These are phyloP conservation scores for Tanozyma kutaoensis DNA, from an alignment of 805 yeast genomes.

Conservation along the genomic window DNA sequence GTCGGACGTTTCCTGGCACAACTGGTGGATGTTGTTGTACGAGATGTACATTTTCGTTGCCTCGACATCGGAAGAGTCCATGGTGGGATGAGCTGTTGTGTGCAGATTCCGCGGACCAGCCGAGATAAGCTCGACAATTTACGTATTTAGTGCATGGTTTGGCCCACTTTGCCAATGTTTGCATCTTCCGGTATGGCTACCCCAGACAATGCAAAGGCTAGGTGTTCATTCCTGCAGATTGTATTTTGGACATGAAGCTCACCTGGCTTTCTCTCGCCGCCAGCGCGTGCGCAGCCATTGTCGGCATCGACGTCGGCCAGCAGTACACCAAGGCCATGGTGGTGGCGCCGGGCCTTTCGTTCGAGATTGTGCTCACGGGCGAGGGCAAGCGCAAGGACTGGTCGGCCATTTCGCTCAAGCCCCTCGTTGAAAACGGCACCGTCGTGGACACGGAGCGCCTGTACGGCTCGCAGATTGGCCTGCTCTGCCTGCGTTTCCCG, in stretches of 20 bases:
- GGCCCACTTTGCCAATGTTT: too few relatives aligned
- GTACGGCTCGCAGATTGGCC: constrained; percentile 65
- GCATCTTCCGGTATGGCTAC: too few relatives aligned
- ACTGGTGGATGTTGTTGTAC: constrained; percentile 72
- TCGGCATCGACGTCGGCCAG: constrained; percentile 85
- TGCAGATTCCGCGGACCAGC: too few relatives aligned
- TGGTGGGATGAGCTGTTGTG: constrained; percentile 1
- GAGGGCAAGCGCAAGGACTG: constrained; percentile 88
- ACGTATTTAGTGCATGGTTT: too few relatives aligned
- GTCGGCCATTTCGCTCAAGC: constrained; percentile 59
- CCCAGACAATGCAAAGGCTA: too few relatives aligned
- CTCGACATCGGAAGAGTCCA: constrained; percentile 9
- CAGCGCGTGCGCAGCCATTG: constrained; percentile 40
- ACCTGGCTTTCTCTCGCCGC: constrained; percentile 2
- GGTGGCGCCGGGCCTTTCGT: constrained; percentile 81
- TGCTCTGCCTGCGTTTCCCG: constrained; percentile 65
- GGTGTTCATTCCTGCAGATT: too few relatives aligned
- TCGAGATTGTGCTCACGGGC: constrained; percentile 78
- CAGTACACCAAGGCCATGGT: constrained; percentile 78
- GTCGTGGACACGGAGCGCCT: constrained; percentile 48
- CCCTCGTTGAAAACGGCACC: constrained; percentile 10
- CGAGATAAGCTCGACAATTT: too few relatives aligned
- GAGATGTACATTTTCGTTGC: constrained; percentile 38
- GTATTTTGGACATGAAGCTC: too few relatives aligned
- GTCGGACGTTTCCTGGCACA: constrained; percentile 58